Conservation (phyloP, 2,329 filamentous ascomycete genomes). For the Fusarium begoniae region DNA sequence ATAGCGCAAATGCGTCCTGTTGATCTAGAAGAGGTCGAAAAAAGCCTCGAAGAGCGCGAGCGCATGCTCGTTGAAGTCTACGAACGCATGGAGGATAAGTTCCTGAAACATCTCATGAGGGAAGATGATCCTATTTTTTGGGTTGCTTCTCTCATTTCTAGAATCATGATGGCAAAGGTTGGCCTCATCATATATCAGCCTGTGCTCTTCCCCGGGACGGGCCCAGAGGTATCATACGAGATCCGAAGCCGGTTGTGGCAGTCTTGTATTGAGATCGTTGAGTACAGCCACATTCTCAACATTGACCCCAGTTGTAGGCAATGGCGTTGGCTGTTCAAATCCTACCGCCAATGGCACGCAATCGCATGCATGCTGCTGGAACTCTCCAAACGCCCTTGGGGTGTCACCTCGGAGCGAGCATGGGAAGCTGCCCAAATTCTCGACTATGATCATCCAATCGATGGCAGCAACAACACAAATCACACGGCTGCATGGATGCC, state of each 20-base stretch:
- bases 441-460: constrained; percentile 32
- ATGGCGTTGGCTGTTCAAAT: constrained; percentile 32
- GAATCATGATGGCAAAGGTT: constrained; percentile 32
- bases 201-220: constrained; percentile 30
- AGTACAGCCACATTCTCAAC: constrained; percentile 34
- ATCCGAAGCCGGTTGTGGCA: constrained; percentile 30
- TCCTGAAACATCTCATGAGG: constrained; percentile 23
- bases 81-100: constrained; percentile 34
- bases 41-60: constrained; percentile 34
- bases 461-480: constrained; percentile 15
- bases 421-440: constrained; percentile 35
- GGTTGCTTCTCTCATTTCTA: constrained; percentile 31
- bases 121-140: constrained; percentile 30
- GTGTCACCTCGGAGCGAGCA: constrained; percentile 27
- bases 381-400: constrained; percentile 27
- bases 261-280: constrained; percentile 35
- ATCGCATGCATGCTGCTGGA: constrained; percentile 34
- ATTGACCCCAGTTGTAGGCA: constrained; percentile 26
- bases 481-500: constrained; percentile 36
- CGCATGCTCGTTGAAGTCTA: constrained; percentile 33
- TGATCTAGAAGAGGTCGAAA: constrained; percentile 20
- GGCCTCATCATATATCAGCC: constrained; percentile 33
- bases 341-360: constrained; percentile 33
- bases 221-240: constrained; percentile 22
- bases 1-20: constrained; percentile 28